phyloP scores from a whole-genome alignment of 2,329 filamentous ascomycete species.

The Cladosporium sp. region DNA sequence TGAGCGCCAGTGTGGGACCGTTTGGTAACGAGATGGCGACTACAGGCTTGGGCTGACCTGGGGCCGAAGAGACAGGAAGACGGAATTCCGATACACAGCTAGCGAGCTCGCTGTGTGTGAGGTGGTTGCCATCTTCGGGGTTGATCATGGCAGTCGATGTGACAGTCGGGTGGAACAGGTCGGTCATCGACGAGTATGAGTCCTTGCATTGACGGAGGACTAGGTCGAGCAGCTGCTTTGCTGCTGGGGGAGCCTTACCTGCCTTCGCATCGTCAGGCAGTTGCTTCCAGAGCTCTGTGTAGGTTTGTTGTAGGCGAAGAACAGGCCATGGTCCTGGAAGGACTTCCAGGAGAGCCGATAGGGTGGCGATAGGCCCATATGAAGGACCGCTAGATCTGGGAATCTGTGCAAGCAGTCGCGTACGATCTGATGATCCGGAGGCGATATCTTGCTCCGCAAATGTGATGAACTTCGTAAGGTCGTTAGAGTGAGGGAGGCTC shows the following conservation, averaged over 20 bases:
- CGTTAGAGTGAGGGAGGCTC: constrained; percentile 19
- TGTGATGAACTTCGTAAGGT: constrained; percentile 20
- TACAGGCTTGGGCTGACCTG: constrained; percentile 40
- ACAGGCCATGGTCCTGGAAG: constrained; percentile 33
- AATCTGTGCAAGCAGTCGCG: constrained; percentile 24
- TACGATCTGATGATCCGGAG: constrained; percentile 11
- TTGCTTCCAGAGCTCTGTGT: constrained; percentile 40
- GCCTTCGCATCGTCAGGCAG: constrained; percentile 41
- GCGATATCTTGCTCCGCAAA: constrained; percentile 14
- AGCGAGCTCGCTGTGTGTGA: constrained; percentile 31
- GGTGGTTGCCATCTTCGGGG: constrained; percentile 29
- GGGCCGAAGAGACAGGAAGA: constrained; percentile 25
- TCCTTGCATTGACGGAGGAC: constrained; percentile 31
- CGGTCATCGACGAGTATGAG: constrained; percentile 31
- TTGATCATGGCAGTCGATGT: constrained; percentile 33
- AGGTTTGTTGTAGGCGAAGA: constrained; percentile 36
- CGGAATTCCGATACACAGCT: constrained; percentile 31
- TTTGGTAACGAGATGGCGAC: constrained; percentile 56
- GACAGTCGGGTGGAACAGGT: constrained; percentile 31
- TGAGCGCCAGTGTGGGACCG: constrained; percentile 54
- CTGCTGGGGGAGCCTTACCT: constrained; percentile 24
- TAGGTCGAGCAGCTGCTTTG: constrained; percentile 24
- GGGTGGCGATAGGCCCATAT: constrained; percentile 29
- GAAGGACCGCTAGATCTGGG: constrained; percentile 26
- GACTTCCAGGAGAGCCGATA: constrained; percentile 29